These are phyloP conservation scores for Ulmus americana DNA, from an alignment of 331 rosid genomes.

Conservation along the genomic window DNA sequence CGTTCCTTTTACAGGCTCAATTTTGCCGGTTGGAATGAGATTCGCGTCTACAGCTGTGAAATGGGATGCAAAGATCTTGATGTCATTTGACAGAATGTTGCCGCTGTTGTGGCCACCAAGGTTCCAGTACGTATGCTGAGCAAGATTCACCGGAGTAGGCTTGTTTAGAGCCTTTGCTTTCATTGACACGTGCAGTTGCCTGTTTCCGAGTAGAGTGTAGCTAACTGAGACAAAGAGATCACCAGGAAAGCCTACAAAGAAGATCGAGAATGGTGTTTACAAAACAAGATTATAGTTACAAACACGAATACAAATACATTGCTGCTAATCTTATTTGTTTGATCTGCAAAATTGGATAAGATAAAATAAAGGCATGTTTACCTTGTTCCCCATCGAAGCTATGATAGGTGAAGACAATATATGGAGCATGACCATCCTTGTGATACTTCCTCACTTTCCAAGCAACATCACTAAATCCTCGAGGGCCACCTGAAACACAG, in stretches of 20 bases:
- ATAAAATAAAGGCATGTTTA: conserved; percentile 1
- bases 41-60: conserved; percentile 41
- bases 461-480: conserved; percentile 38
- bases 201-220: conserved; percentile 45
- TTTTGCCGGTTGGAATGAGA: conserved; percentile 58
- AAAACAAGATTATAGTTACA: neutral
- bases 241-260: conserved; percentile 72
- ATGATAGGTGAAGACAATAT: conserved; percentile 53
- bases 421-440: conserved; percentile 40
- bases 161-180: conserved; percentile 70
- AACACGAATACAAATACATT: neutral
- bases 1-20: conserved; percentile 51
- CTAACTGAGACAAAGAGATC: conserved; percentile 48
- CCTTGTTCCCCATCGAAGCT: conserved; percentile 86
- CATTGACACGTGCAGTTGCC: conserved; percentile 43
- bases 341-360: neutral
- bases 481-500: conserved; percentile 13
- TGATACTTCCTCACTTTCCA: conserved; percentile 58
- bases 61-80: conserved; percentile 51
- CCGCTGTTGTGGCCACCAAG: conserved; percentile 70
- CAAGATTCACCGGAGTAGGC: conserved; percentile 70
- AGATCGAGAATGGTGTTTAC: neutral
- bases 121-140: conserved; percentile 68
- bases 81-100: conserved; percentile 39
- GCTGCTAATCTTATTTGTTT: neutral